Conservation (phyloP, 129 eudicot species). For the Heracleum sosnowskyi region DNA sequence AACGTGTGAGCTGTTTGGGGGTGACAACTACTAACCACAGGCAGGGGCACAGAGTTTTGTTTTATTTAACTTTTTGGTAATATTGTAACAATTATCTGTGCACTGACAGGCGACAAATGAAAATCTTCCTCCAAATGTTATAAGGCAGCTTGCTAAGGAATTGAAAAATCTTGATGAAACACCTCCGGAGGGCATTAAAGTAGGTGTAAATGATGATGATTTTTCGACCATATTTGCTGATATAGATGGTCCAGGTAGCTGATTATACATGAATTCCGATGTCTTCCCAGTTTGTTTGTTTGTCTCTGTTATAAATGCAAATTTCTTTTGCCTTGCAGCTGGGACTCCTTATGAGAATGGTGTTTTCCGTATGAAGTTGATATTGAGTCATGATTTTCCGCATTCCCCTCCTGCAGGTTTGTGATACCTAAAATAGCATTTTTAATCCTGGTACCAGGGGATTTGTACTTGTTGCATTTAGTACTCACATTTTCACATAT, state of each 20-base stretch:
- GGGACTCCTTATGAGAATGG: conserved; percentile 98
- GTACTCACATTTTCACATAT: neutral
- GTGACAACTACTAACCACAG: neutral
- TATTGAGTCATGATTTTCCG: conserved; percentile 77
- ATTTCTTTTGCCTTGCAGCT: conserved; percentile 46
- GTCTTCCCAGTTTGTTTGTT: neutral
- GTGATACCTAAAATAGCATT: neutral
- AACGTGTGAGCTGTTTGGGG: neutral
- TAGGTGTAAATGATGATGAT: conserved; percentile 89
- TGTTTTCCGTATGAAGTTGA: conserved; percentile 85
- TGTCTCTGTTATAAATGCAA: conserved; percentile 11
- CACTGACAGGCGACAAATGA: conserved; percentile 78
- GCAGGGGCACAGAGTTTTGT: neutral
- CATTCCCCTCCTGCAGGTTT: conserved; percentile 93
- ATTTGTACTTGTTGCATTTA: neutral
- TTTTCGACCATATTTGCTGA: conserved; percentile 90
- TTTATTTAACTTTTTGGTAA: neutral
- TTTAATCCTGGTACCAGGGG: neutral
- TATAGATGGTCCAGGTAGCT: conserved; percentile 92
- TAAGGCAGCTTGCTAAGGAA: conserved; percentile 90
- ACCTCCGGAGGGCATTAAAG: conserved; percentile 98
- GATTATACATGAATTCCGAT: neutral
- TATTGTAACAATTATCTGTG: neutral
- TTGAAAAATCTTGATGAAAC: conserved; percentile 88
- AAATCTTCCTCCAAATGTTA: conserved; percentile 94